Evolutionary conservation across 2,329 filamentous ascomycete genomes (phyloP).

Genomic region (Pyricularia grisea): DNA sequence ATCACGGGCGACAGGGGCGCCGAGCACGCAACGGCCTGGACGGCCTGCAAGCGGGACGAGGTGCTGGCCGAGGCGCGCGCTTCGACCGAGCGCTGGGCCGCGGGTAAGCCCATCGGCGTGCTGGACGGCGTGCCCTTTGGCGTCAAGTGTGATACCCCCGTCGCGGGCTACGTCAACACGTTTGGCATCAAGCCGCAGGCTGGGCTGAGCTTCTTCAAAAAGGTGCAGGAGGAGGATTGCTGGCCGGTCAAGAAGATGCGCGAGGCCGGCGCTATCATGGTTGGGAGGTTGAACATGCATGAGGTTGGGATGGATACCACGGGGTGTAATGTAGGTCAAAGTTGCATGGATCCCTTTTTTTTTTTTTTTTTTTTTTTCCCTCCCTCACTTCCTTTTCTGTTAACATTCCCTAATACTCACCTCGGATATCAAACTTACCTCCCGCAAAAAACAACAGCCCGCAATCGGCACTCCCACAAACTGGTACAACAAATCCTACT

Average conservation of each 20-base stretch:
- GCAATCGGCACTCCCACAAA: constrained; percentile 67
- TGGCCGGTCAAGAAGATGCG: constrained; percentile 66
- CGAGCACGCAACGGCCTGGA: constrained; percentile 63
- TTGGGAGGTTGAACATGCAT: constrained; percentile 74
- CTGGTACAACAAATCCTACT: constrained; percentile 67
- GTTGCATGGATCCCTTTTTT: not conserved
- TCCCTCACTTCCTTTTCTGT: not conserved
- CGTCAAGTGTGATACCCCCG: constrained; percentile 71
- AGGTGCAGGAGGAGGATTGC: constrained; percentile 40
- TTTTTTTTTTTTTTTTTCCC: not conserved
- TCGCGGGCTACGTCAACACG: constrained; percentile 61
- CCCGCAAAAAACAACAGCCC: constrained; percentile 25
- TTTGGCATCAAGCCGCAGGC: constrained; percentile 54
- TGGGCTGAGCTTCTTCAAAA: constrained; percentile 37
- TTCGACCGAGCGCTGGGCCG: constrained; percentile 63
- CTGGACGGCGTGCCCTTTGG: constrained; percentile 77
- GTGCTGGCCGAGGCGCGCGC: constrained; percentile 60
- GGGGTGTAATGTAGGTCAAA: constrained; percentile 58
- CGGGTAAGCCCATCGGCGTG: constrained; percentile 54
- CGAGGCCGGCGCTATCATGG: constrained; percentile 63
- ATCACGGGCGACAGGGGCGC: constrained; percentile 50
- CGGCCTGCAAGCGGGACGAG: constrained; percentile 53
- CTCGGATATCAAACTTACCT: not conserved
- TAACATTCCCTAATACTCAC: not conserved
- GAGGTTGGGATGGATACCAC: constrained; percentile 70